Conservation (phyloP, 768 basidiomycete genomes). For the Ramaria sp. region DNA sequence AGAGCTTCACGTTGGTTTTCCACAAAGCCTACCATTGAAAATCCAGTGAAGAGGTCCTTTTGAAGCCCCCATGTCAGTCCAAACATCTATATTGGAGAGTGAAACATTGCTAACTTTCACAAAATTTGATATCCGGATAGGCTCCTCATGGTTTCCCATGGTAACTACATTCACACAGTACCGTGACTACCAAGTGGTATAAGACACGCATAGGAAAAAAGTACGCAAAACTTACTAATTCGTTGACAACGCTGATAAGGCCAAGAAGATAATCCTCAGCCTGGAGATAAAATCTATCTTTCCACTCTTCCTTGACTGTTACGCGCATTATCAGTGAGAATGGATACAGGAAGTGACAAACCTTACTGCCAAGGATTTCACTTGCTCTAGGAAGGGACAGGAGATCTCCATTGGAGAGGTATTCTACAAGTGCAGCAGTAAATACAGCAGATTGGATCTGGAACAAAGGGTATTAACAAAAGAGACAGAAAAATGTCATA, state of each 20-base stretch:
- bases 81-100: background rate
- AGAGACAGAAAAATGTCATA: background rate
- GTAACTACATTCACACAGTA: conserved; percentile 78
- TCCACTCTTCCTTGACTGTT: conserved; percentile 60
- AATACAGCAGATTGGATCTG: conserved; percentile 52
- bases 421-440: conserved; percentile 53
- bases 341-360: background rate
- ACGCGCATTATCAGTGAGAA: background rate
- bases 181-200: conserved; percentile 41
- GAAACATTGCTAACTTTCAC: conserved; percentile 32
- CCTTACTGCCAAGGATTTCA: conserved; percentile 57
- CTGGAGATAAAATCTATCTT: conserved; percentile 47
- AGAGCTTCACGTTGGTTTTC: background rate
- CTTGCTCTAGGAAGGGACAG: conserved; percentile 42
- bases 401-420: conserved; percentile 46
- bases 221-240: conserved; percentile 41
- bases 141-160: conserved; percentile 68
- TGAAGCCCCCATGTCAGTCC: background rate
- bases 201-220: background rate
- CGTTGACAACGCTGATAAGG: conserved; percentile 67
- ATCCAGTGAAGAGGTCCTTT: conserved; percentile 64
- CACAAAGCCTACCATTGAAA: conserved; percentile 53
- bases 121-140: conserved; percentile 64
- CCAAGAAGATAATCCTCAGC: conserved; percentile 79
- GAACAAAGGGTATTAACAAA: background rate